Evolutionary conservation across 2,329 filamentous ascomycete genomes (phyloP).

Genomic region (Neofusicoccum umdonicola): DNA sequence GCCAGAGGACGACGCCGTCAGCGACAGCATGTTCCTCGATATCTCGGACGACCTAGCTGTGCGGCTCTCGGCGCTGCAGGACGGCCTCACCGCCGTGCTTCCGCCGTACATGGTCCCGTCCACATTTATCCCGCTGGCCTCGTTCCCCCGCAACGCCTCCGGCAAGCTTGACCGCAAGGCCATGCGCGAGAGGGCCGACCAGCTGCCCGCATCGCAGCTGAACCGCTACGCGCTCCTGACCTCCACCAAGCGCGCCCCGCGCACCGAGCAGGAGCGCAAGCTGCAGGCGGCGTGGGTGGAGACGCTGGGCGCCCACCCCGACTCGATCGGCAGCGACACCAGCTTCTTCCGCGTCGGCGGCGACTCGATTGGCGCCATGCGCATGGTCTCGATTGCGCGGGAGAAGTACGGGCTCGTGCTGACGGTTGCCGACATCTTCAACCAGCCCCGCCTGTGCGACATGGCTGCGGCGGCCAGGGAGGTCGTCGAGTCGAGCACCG

Average conservation of each 20-base stretch:
- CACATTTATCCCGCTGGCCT: constrained; percentile 9
- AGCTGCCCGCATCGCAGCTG: constrained; percentile 24
- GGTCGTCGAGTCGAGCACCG: background rate
- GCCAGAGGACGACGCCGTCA: constrained; percentile 25
- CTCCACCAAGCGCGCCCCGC: constrained; percentile 41
- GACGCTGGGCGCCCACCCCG: constrained; percentile 11
- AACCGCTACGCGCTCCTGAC: constrained; percentile 36
- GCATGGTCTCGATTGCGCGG: background rate
- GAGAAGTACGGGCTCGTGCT: constrained; percentile 19
- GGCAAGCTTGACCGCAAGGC: constrained; percentile 37
- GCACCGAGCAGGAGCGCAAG: constrained; percentile 43
- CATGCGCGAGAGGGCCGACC: background rate
- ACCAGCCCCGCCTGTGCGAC: constrained; percentile 20
- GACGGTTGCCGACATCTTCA: constrained; percentile 24
- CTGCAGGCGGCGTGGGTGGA: constrained; percentile 23
- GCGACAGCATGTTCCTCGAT: background rate
- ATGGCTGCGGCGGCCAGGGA: constrained; percentile 24
- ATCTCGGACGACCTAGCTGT: background rate
- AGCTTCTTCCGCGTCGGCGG: constrained; percentile 42
- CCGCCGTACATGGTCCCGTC: background rate
- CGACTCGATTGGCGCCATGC: constrained; percentile 29
- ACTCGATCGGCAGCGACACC: constrained; percentile 33
- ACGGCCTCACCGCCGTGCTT: background rate
- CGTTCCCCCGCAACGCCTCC: constrained; percentile 36
- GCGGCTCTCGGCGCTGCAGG: background rate